These are phyloP conservation scores for Afroboletus lepidellus DNA, from an alignment of 1,284 basidiomycete genomes.

Conservation along the genomic window DNA sequence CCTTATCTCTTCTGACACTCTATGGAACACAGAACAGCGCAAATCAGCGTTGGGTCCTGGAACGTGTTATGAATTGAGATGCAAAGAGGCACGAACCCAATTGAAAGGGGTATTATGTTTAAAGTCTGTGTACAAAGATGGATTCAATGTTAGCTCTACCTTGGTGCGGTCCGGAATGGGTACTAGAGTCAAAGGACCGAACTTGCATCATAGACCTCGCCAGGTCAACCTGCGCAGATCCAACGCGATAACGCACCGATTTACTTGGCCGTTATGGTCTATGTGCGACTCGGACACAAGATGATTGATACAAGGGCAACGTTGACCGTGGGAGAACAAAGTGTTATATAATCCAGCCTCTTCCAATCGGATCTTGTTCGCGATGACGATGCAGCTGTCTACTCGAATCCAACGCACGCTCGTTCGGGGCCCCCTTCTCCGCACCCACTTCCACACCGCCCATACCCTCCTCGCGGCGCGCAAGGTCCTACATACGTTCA, in stretches of 20 bases:
- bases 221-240: too few species aligned
- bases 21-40: background rate
- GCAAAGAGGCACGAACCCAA: background rate
- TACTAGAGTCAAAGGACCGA: too few species aligned
- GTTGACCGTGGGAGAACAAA: background rate
- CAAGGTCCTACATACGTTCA: slow-evolving; percentile 69
- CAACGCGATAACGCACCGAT: too few species aligned
- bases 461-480: slow-evolving; percentile 35
- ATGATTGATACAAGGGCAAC: too few species aligned
- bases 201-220: too few species aligned
- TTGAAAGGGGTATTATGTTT: too few species aligned
- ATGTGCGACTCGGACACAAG: too few species aligned
- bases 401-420: slow-evolving; percentile 21
- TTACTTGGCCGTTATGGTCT: too few species aligned
- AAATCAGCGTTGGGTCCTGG: background rate
- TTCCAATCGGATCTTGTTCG: slow-evolving; percentile 10
- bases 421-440: slow-evolving; percentile 36
- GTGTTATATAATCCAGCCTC: background rate
- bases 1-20: background rate
- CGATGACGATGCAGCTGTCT: background rate
- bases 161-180: too few species aligned
- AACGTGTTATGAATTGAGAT: background rate
- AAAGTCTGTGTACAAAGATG: too few species aligned
- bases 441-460: slow-evolving; percentile 48
- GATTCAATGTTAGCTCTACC: too few species aligned